A percentile compares a stretch with the other conserved stretches of the same genome.
Conservation (phyloP, 768 basidiomycete species). For the Tricholoma terreum region DNA sequence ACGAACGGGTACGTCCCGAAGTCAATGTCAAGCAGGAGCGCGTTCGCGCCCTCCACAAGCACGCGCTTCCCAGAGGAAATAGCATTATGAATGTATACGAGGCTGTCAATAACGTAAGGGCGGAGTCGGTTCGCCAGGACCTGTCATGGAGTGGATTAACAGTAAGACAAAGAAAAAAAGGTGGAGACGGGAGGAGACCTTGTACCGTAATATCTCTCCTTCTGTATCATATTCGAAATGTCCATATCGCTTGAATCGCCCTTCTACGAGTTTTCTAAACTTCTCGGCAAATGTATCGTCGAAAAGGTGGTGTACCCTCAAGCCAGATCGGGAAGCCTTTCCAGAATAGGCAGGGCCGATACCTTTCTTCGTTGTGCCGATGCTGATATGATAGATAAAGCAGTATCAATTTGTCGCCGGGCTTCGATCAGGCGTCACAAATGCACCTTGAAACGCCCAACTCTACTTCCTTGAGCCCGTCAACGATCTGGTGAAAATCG, state of each 20-base stretch:
- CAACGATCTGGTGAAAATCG: constrained; percentile 99
- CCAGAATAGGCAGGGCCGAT: constrained; percentile 99
- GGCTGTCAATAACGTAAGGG: constrained; percentile 89
- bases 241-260: constrained; percentile 96
- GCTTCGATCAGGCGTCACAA: too few relatives aligned
- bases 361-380: constrained; percentile 97
- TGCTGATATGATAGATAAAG: constrained; percentile 42
- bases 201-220: constrained; percentile 90
- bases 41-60: constrained; percentile 97
- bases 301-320: constrained; percentile 95
- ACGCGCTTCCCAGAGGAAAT: constrained; percentile 72
- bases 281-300: constrained; percentile 84
- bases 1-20: constrained; percentile 98
- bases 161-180: too few relatives aligned
- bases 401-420: constrained; percentile 8
- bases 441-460: constrained; percentile 79
- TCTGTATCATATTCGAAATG: constrained; percentile 99
- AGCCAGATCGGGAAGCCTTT: constrained; percentile 93
- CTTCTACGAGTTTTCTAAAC: constrained; percentile 94
- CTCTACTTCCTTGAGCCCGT: constrained; percentile 97
- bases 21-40: constrained; percentile 97
- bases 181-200: constrained; percentile 43
- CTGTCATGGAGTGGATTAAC: constrained; percentile 33
- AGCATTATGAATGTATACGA: constrained; percentile 80
- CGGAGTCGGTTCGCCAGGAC: constrained; percentile 76